Evolutionary conservation across 2,329 filamentous ascomycete species (phyloP).

Genomic region (Sarocladium oryzae): DNA sequence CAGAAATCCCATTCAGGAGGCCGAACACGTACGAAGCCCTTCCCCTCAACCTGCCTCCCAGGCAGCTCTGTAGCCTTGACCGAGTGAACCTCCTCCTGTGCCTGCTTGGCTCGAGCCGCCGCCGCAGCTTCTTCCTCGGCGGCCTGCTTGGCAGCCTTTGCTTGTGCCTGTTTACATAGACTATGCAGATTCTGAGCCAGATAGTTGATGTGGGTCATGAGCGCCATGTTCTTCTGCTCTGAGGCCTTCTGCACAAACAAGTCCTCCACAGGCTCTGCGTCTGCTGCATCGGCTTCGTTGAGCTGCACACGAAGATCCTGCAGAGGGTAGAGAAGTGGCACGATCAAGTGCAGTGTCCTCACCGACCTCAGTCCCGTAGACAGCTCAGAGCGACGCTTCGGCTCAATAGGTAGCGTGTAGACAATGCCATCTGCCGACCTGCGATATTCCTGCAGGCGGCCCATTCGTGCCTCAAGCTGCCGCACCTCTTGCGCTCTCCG

Average conservation of each 20-base stretch:
- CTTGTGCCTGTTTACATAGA: conserved; percentile 51
- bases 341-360: conserved; percentile 58
- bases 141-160: conserved; percentile 13
- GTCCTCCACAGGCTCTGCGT: conserved; percentile 57
- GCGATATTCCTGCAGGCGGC: conserved; percentile 58
- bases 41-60: conserved; percentile 33
- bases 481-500: conserved; percentile 59
- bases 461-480: conserved; percentile 70
- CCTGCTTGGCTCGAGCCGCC: neutral
- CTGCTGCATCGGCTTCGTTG: conserved; percentile 52
- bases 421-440: conserved; percentile 63
- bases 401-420: conserved; percentile 65
- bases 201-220: conserved; percentile 72
- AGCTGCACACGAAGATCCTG: conserved; percentile 60
- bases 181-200: conserved; percentile 63
- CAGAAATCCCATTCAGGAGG: conserved; percentile 66
- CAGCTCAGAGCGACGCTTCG: conserved; percentile 53
- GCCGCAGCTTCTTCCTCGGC: neutral
- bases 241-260: conserved; percentile 55
- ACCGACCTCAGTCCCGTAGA: conserved; percentile 55
- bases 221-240: conserved; percentile 51
- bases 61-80: conserved; percentile 12
- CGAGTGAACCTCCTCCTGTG: conserved; percentile 1
- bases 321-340: conserved; percentile 67
- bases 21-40: conserved; percentile 60